Evolutionary conservation across 257 asterid genomes (phyloP).

Genomic region (Nicotiana paniculata): DNA sequence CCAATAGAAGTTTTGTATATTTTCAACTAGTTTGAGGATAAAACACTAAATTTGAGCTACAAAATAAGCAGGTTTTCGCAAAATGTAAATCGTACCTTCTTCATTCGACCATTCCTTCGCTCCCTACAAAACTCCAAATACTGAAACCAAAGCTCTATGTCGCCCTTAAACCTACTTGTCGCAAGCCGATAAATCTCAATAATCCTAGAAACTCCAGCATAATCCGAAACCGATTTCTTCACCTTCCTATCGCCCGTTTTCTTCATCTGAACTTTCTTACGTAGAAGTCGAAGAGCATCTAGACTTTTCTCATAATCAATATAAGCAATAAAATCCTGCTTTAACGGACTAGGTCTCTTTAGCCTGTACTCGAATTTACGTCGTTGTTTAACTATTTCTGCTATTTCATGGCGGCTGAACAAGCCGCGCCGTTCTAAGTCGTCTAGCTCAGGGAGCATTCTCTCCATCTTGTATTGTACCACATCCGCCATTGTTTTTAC

Average conservation of each 20-base stretch:
- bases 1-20: too few relatives aligned
- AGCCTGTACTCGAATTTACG: conserved; percentile 93
- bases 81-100: conserved; percentile 46
- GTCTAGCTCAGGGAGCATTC: conserved; percentile 86
- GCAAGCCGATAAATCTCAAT: conserved; percentile 68
- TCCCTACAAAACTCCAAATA: conserved; percentile 80
- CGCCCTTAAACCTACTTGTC: conserved; percentile 85
- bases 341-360: conserved; percentile 82
- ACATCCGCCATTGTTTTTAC: conserved; percentile 66
- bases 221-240: conserved; percentile 66
- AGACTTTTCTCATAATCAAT: conserved; percentile 75
- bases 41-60: background rate
- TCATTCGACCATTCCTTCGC: conserved; percentile 71
- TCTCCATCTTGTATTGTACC: conserved; percentile 82
- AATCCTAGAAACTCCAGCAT: conserved; percentile 66
- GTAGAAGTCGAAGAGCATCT: conserved; percentile 64
- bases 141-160: conserved; percentile 84
- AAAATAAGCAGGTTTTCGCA: background rate
- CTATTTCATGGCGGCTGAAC: conserved; percentile 66
- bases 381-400: conserved; percentile 84
- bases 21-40: background rate
- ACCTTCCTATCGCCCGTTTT: conserved; percentile 33
- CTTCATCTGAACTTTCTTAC: conserved; percentile 40
- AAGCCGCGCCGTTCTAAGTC: conserved; percentile 72
- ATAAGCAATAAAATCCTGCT: conserved; percentile 61